Percentiles rank a stretch among this genome's conserved stretches.
Evolutionary conservation across 768 basidiomycete genomes (phyloP).

Genomic region (Podaxis pistillaris): DNA sequence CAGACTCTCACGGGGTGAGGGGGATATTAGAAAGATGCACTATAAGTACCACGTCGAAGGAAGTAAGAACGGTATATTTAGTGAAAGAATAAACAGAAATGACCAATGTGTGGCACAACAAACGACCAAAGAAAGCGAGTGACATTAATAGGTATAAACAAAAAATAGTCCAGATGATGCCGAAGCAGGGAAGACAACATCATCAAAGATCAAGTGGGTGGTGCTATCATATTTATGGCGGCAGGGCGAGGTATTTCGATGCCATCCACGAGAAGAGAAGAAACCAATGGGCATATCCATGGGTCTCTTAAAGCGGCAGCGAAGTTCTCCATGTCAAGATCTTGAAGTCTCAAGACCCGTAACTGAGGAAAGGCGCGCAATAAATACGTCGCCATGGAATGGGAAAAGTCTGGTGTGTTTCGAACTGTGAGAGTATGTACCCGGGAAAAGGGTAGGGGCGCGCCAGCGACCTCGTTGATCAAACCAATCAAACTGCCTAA

Average conservation of each 20-base stretch:
- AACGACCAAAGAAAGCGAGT: neutral
- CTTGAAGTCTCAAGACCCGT: neutral
- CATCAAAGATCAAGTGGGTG: neutral
- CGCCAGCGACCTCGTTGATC: neutral
- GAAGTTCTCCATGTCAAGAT: neutral
- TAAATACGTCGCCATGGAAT: neutral
- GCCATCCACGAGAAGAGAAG: neutral
- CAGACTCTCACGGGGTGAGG: neutral
- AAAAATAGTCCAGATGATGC: neutral
- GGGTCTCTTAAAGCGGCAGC: constrained; percentile 6
- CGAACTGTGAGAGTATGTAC: constrained; percentile 4
- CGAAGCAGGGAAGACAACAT: neutral
- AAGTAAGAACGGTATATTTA: neutral
- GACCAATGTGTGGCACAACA: neutral
- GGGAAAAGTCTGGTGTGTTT: neutral
- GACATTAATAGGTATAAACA: neutral
- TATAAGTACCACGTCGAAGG: neutral
- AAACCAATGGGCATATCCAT: neutral
- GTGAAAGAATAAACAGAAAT: neutral
- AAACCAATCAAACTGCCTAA: neutral
- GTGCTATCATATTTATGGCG: neutral
- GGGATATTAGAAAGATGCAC: neutral
- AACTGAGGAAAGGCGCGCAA: constrained; percentile 1
- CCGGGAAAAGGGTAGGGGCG: neutral
- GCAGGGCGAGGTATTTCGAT: constrained; percentile 2